Base-by-base conservation (phyloP, 257 asterid genomes). In the Solanum ossicruentum region DNA sequence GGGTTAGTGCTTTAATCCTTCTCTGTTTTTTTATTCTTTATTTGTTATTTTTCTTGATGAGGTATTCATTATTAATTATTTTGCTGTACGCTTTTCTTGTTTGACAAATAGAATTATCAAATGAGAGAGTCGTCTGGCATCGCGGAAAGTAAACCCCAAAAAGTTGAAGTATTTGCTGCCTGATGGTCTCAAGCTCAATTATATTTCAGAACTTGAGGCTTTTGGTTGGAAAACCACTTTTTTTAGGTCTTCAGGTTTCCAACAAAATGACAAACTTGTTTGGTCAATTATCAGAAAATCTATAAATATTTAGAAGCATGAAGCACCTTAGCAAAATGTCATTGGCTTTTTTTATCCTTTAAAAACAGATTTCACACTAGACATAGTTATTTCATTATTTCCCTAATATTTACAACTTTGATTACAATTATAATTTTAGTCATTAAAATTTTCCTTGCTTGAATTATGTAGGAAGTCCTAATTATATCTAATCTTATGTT, bases 1-100 rank as follows among this genome's bases (percentile, higher is more conserved):
- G 79, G 96, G 99, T 97, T 87, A 85, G 95, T 90, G 23, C 23
- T 55, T 75, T 26, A 21, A 26, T 75, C 49, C 43, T 75, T 87
- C 80, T 84, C 85, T 49, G 83, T 52, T 83, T 49, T 71, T 58
- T 20, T 72, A 72, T 12, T 72, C 39, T 6, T 12, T 11, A 71
- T 28, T 28, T 67, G 3, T 67, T 32, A 67, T 15, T 67, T 67
- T 67, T 36, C 73, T 67, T 67, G 47, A 17, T 36, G 36, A 67
- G 75, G 75, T 58, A 84, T 75, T 75, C 84, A 67, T 60, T 81
- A 61, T 75, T 57, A 18, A 66, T 78, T 85, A 49, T 56, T 63
- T 75, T 80, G 83, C 69, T 80, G 43, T 72, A 72, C 17, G 32
- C 4, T 72, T 72, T 72, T 72, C 81, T 72, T 45, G 39, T 69